Evolutionary conservation across 2,329 filamentous ascomycete species (phyloP), one percentile per base, ranked within the genome.

Genomic region (Blastomyces gilchristii): DNA sequence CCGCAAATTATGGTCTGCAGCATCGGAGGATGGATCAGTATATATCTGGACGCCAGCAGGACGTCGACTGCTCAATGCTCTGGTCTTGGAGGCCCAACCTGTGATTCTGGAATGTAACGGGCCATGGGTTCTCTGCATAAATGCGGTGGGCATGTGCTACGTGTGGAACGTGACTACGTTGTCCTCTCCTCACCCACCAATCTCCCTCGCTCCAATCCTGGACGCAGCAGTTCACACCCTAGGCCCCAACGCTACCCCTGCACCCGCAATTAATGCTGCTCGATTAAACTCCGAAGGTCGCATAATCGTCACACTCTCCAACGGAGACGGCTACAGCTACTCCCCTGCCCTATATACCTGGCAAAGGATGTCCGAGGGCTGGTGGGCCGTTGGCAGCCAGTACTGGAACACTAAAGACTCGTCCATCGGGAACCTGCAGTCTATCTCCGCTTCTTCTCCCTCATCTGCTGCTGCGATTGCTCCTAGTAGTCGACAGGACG

Each of bases 321-420:
- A 97, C 69, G 94, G 94, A 25, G 93, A 99, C 69, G 94, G 94
- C 1, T 99, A 91, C 76, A 87, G 87, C 61, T 99, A 99, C 76
- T 90, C 90, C 1, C 84, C 88, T 0, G 82, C 83, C 22, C 89
- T 99, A 87, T 93, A 86, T 74, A 85, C 87, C 8, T 99, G 94
- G 94, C 93, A 97, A 75, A 86, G 92, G 11, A 81, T 99, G n/a
- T 96, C 91, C 1, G 95, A 99, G 73, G 84, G 90, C 1, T 99
- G 94, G 94, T 99, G 94, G 91, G 93, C 93, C 0, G 91, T 97
- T 0, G 92, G 92, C 22, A 96, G 90, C 69, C 94, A 99, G 73
- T 99, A 99, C 74, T 99, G 94, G 95, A 97, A 99, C 75, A 95
- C 91, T 0, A 96, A 91, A 61, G 94, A 97, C 71, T 91, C 91